phyloP scores from a whole-genome alignment of 768 basidiomycete genomes.

The Mycena leptocephala region DNA sequence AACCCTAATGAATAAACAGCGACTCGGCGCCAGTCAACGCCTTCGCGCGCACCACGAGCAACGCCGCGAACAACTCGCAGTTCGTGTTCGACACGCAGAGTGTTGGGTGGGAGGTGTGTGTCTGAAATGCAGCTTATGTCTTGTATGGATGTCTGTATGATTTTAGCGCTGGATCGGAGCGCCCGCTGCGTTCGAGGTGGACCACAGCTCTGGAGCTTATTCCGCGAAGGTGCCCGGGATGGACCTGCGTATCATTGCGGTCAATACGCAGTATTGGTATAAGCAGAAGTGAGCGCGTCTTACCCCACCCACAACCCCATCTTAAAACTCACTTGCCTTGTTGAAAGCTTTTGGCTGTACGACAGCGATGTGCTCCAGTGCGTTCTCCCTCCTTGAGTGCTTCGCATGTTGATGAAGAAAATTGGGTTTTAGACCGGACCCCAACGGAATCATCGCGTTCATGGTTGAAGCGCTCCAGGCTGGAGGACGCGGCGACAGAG shows the following conservation, averaged over 20 bases:
- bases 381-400: not conserved
- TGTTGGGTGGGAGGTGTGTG: conserved; percentile 45
- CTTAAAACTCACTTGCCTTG: not conserved
- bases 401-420: not conserved
- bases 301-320: no score
- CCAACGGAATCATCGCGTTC: conserved; percentile 60
- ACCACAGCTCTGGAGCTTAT: conserved; percentile 54
- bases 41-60: conserved; percentile 54
- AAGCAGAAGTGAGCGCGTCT: conserved; percentile 48
- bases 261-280: conserved; percentile 60
- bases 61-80: conserved; percentile 43
- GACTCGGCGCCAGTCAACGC: conserved; percentile 59
- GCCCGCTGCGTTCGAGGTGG: conserved; percentile 45
- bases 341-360: conserved; percentile 56
- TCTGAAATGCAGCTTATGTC: not conserved
- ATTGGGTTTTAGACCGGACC: conserved; percentile 48
- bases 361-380: conserved; percentile 54
- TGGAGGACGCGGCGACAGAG: conserved; percentile 56
- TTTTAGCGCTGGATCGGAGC: conserved; percentile 52
- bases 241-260: conserved; percentile 53
- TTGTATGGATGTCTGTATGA: not conserved
- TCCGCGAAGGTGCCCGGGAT: conserved; percentile 49
- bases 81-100: conserved; percentile 54
- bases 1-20: conserved; percentile 31
- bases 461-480: conserved; percentile 53